Percentiles rank a stretch among this genome's conserved stretches.
Conservation (phyloP, 2,329 filamentous ascomycete species). For the Diaporthe vexans region DNA sequence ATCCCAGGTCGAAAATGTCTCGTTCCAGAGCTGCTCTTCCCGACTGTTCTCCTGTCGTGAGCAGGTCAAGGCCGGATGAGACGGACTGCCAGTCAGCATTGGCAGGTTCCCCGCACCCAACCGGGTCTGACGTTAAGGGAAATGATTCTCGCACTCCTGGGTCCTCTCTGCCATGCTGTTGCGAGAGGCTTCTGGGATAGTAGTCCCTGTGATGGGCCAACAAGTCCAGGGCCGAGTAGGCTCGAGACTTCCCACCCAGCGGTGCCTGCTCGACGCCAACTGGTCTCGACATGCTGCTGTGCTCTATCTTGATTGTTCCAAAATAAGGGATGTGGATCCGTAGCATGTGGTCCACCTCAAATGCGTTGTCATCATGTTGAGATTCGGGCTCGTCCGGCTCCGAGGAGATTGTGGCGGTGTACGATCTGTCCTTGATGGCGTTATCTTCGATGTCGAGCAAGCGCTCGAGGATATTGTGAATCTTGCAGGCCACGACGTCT, state of each 20-base stretch:
- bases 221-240: not conserved
- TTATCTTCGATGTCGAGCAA: conserved; percentile 57
- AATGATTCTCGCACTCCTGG: not conserved
- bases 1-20: not conserved
- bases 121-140: not conserved
- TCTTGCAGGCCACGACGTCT: conserved; percentile 50
- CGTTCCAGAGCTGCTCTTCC: not conserved
- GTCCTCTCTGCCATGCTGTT: not conserved
- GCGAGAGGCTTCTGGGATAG: too few species aligned
- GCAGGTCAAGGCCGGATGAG: not conserved
- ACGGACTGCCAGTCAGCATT: conserved; percentile 19
- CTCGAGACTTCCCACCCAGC: not conserved
- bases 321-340: conserved; percentile 59
- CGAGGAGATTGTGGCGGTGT: conserved; percentile 45
- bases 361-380: conserved; percentile 43
- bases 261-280: not conserved
- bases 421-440: conserved; percentile 48
- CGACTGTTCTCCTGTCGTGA: not conserved
- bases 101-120: not conserved
- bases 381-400: conserved; percentile 45
- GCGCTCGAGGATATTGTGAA: conserved; percentile 50
- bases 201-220: not conserved
- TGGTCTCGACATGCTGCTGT: conserved; percentile 19
- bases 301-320: conserved; percentile 55
- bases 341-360: conserved; percentile 45